Percentiles rank a stretch among this genome's conserved stretches.
phyloP scores from a whole-genome alignment of 208 protist species.

The Leishmania guyanensis region DNA sequence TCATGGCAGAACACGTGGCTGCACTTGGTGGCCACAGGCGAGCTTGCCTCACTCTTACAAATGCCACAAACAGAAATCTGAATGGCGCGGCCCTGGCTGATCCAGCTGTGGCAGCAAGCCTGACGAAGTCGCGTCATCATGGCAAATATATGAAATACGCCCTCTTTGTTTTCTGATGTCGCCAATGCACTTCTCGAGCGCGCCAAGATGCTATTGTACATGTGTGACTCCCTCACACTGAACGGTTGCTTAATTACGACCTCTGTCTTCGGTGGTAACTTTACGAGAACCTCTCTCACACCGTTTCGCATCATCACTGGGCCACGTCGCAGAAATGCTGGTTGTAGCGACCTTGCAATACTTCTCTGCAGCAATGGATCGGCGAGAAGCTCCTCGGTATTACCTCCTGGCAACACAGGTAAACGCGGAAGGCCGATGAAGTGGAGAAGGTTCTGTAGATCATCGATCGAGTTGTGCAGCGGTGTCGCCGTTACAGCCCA shows the following conservation, averaged over 20 bases:
- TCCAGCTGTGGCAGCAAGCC: conserved; percentile 92
- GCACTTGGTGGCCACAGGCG: conserved; percentile 69
- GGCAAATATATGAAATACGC: conserved; percentile 90
- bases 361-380: conserved; percentile 78
- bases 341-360: conserved; percentile 87
- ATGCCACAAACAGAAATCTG: conserved; percentile 77
- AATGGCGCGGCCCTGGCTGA: conserved; percentile 69
- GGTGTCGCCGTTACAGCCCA: conserved; percentile 95
- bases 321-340: conserved; percentile 82
- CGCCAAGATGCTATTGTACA: conserved; percentile 90
- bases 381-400: conserved; percentile 72
- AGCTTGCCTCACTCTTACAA: conserved; percentile 67
- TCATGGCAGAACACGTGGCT: conserved; percentile 89
- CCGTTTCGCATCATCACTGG: conserved; percentile 91
- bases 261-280: conserved; percentile 82
- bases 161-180: conserved; percentile 59
- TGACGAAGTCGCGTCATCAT: conserved; percentile 95
- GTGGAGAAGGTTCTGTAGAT: conserved; percentile 90
- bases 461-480: conserved; percentile 93
- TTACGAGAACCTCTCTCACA: conserved; percentile 73
- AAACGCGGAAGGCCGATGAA: conserved; percentile 83
- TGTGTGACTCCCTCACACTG: conserved; percentile 63
- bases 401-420: conserved; percentile 73
- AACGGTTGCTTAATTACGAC: conserved; percentile 70
- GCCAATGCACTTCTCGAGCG: conserved; percentile 74